These are phyloP conservation scores for Fusarium sp. DNA, from an alignment of 2,329 filamentous ascomycete species.

Conservation along the genomic window DNA sequence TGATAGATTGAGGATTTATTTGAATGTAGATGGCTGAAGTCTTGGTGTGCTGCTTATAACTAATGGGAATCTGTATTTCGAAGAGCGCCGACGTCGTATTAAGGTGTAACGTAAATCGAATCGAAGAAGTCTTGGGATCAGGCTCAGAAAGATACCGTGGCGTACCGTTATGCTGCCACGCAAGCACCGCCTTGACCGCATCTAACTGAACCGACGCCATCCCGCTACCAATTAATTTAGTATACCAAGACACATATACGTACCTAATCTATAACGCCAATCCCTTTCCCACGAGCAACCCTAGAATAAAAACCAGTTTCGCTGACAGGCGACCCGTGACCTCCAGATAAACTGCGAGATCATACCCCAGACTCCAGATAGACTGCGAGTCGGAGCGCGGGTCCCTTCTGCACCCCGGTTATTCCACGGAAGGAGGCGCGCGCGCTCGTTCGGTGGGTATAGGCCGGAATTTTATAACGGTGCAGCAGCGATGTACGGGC, in stretches of 20 bases:
- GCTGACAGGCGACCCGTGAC: background rate
- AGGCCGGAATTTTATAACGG: background rate
- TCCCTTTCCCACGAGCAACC: background rate
- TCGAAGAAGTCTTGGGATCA: background rate
- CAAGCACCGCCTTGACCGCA: background rate
- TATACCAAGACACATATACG: background rate
- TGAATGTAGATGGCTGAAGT: background rate
- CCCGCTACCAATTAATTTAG: background rate
- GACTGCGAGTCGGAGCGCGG: background rate
- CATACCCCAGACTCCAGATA: background rate
- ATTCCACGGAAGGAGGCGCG: background rate
- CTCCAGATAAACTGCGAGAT: background rate
- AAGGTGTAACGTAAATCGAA: background rate
- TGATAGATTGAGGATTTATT: background rate
- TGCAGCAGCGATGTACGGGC: background rate
- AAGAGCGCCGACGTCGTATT: background rate
- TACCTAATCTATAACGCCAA: background rate
- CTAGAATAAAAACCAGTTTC: background rate
- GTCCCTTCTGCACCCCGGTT: slow-evolving; percentile 2
- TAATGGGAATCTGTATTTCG: background rate
- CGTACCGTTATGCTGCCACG: background rate
- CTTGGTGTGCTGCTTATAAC: background rate
- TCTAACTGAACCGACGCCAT: background rate
- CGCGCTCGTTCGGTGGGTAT: background rate
- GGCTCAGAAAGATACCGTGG: background rate